Percentiles rank a stretch among this genome's conserved stretches.
phyloP scores from a whole-genome alignment of 768 basidiomycete species.

The Lactifluus piperatus region DNA sequence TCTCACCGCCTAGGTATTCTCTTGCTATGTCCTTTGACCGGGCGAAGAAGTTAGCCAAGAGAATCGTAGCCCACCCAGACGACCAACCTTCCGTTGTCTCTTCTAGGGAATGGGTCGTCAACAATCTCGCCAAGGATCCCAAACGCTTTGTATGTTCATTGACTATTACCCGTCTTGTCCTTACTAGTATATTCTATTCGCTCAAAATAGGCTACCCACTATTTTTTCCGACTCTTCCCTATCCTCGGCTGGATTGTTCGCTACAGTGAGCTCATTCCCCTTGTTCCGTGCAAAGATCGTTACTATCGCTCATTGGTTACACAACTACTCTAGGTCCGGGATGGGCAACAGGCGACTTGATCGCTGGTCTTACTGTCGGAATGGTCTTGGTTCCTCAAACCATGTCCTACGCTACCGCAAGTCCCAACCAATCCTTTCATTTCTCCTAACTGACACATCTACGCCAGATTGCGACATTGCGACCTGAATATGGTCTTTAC shows the following conservation, averaged over 20 bases:
- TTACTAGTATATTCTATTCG: background rate
- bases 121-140: constrained; percentile 35
- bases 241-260: constrained; percentile 78
- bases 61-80: constrained; percentile 52
- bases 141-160: constrained; percentile 38
- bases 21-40: constrained; percentile 29
- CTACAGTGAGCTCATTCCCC: constrained; percentile 53
- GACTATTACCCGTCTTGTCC: background rate
- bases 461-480: constrained; percentile 72
- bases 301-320: background rate
- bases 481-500: constrained; percentile 85
- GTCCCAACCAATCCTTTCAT: background rate
- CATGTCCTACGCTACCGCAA: constrained; percentile 79
- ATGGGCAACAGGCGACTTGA: constrained; percentile 80
- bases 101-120: constrained; percentile 47
- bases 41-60: constrained; percentile 46
- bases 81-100: constrained; percentile 50
- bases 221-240: constrained; percentile 72
- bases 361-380: constrained; percentile 90
- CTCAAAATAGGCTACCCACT: constrained; percentile 42
- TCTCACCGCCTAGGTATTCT: background rate
- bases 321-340: constrained; percentile 34
- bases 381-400: constrained; percentile 93
- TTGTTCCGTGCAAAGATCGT: background rate
- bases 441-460: background rate